Evolutionary conservation across 495 filamentous ascomycete genomes (phyloP), one percentile per base, ranked within the genome.

Genomic region (Melanomma pulvis-pyrius): DNA sequence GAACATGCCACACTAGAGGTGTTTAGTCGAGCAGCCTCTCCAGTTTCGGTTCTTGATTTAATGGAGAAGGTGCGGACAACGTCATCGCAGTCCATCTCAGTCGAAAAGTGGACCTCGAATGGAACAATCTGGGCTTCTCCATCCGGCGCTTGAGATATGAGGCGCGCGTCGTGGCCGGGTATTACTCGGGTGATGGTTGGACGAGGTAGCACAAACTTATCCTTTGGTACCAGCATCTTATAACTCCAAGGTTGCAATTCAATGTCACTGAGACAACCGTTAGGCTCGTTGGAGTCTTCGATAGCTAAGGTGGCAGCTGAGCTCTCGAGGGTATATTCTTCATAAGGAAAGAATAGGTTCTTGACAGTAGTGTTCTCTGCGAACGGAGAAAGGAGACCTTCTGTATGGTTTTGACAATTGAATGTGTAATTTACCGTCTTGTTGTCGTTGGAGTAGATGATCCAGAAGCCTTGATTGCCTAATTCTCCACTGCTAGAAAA

Each of bases 331-430:
- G 71, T 79, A 36, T 82, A 71, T 66, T 88, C 82, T 29, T 87
- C 85, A 56, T 85, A 84, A 0, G 87, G 86, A 65, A 81, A 86
- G 73, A 90, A 88, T n/a, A 91, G 71, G 71, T 89, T 88, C 68
- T 82, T 83, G 65, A 91, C 87, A 0, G 80, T 83, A 30, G 79
- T 83, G 15, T 80, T 82, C 0, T 76, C 77, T 17, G 77, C 74
- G 62, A 86, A 90, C 0, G 88, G 84, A 13, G 87, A 77, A 59
- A 90, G 75, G 50, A 90, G 78, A 1, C 84, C 83, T 3, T 71
- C 62, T 3, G 65, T 61, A 21, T 72, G 73, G 69, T 83, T 75
- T 54, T 58, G 76, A 73, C 88, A 90, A 61, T 89, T 79, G 60
- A 89, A 90, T 1, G 76, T 74, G 72, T 88, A 90, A 1, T 77